Evolutionary conservation across 2,329 filamentous ascomycete genomes (phyloP).

Genomic region (Colletotrichum destructivum): DNA sequence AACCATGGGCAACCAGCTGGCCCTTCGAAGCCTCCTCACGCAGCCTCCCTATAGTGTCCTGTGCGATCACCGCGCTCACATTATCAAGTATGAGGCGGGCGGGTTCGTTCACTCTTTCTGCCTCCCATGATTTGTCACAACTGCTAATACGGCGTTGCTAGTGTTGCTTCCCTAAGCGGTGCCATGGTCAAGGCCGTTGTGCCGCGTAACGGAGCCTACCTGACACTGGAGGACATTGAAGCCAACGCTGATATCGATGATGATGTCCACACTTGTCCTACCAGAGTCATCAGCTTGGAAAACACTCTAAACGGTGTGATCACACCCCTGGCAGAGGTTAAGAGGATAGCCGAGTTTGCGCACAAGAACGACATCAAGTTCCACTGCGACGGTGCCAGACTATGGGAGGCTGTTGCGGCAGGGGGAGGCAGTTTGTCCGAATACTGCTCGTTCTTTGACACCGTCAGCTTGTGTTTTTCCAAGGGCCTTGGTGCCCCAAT

Average conservation of each 20-base stretch:
- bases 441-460: slow-evolving; percentile 80
- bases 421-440: slow-evolving; percentile 78
- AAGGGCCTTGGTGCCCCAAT: slow-evolving; percentile 88
- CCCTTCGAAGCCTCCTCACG: slow-evolving; percentile 81
- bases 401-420: slow-evolving; percentile 86
- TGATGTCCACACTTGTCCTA: slow-evolving; percentile 85
- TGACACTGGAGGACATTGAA: slow-evolving; percentile 84
- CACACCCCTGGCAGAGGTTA: slow-evolving; percentile 81
- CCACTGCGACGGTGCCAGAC: slow-evolving; percentile 84
- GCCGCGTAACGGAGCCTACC: slow-evolving; percentile 79
- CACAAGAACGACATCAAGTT: slow-evolving; percentile 74
- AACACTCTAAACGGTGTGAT: slow-evolving; percentile 88
- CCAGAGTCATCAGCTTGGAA: slow-evolving; percentile 85
- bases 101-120: slow-evolving; percentile 59
- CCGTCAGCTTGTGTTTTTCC: slow-evolving; percentile 83
- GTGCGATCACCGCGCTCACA: slow-evolving; percentile 84
- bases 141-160: slow-evolving; percentile 53
- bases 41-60: slow-evolving; percentile 87
- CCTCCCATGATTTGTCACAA: not conserved
- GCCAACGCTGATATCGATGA: slow-evolving; percentile 75
- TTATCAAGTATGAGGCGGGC: slow-evolving; percentile 77
- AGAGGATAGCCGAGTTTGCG: slow-evolving; percentile 80
- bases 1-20: slow-evolving; percentile 95
- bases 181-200: slow-evolving; percentile 78
- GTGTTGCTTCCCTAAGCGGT: slow-evolving; percentile 79